A percentile compares a stretch with the other conserved stretches of the same genome.
Conservation (phyloP, 306 rosid species). For the Argentina anserina region DNA sequence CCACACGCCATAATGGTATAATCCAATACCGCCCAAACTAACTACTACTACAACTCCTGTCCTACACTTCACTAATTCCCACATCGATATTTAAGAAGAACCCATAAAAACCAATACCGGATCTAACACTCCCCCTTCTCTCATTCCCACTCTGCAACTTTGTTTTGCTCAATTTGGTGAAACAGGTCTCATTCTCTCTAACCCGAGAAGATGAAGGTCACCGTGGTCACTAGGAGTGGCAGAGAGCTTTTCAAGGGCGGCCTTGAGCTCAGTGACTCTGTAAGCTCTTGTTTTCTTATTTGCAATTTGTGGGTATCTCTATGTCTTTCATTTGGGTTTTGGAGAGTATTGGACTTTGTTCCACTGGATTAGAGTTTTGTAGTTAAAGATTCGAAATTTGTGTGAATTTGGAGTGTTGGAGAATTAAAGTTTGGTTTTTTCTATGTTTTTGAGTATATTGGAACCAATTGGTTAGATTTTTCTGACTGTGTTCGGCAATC, state of each 20-base stretch:
- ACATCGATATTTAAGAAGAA: neutral
- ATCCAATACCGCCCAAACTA: slow-evolving; percentile 27
- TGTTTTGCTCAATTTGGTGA: slow-evolving; percentile 25
- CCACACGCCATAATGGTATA: slow-evolving; percentile 42
- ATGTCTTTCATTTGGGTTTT: neutral
- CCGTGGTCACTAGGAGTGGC: slow-evolving; percentile 76
- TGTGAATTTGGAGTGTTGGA: neutral
- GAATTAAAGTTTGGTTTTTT: neutral
- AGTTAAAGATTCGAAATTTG: slow-evolving; percentile 5
- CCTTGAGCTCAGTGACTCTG: slow-evolving; percentile 67
- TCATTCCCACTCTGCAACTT: neutral
- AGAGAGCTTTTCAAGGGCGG: slow-evolving; percentile 81
- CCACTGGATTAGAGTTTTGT: neutral
- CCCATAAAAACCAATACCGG: neutral
- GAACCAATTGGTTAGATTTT: slow-evolving; percentile 6
- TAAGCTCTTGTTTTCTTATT: slow-evolving; percentile 33
- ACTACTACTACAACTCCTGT: slow-evolving; percentile 2
- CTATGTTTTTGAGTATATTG: neutral
- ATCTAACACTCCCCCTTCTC: slow-evolving; percentile 13
- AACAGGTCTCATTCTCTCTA: slow-evolving; percentile 26
- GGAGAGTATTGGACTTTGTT: neutral
- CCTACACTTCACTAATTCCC: slow-evolving; percentile 9
- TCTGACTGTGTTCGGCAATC: slow-evolving; percentile 18
- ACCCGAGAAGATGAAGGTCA: slow-evolving; percentile 63
- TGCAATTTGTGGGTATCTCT: neutral